These are phyloP conservation scores for Sporothrix mexicana DNA, from an alignment of 2,329 filamentous ascomycete genomes.

Conservation along the genomic window DNA sequence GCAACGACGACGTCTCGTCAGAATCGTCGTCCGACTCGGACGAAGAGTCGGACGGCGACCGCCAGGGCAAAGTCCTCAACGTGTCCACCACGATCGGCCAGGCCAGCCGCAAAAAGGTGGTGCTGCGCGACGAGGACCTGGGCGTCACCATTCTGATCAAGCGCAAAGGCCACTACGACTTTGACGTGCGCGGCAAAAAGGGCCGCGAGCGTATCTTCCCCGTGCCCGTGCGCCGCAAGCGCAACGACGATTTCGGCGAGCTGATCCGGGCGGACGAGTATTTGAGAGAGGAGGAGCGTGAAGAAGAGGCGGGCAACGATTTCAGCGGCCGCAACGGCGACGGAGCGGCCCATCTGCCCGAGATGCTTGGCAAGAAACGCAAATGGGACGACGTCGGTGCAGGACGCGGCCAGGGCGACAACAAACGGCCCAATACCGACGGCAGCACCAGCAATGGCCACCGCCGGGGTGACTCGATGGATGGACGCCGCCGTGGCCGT, in stretches of 20 bases:
- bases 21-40: slow-evolving; percentile 85
- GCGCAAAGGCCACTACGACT: slow-evolving; percentile 90
- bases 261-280: slow-evolving; percentile 94
- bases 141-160: slow-evolving; percentile 90
- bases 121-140: slow-evolving; percentile 85
- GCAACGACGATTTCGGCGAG: slow-evolving; percentile 91
- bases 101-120: slow-evolving; percentile 82
- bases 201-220: slow-evolving; percentile 93
- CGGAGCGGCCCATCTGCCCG: slow-evolving; percentile 51
- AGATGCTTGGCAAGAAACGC: slow-evolving; percentile 84
- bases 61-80: slow-evolving; percentile 90
- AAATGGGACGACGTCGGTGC: slow-evolving; percentile 80
- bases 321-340: slow-evolving; percentile 53
- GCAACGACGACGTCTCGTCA: slow-evolving; percentile 80
- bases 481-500: slow-evolving; percentile 19
- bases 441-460: slow-evolving; percentile 40
- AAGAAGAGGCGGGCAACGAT: slow-evolving; percentile 66
- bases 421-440: slow-evolving; percentile 64
- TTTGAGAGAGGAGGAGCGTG: slow-evolving; percentile 87
- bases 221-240: slow-evolving; percentile 76
- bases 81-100: slow-evolving; percentile 85
- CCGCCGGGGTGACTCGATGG: background rate
- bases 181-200: slow-evolving; percentile 87
- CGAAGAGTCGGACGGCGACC: slow-evolving; percentile 86
- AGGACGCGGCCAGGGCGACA: background rate